Evolutionary conservation across 768 basidiomycete genomes (phyloP).

Genomic region (Lentinula aciculospora): DNA sequence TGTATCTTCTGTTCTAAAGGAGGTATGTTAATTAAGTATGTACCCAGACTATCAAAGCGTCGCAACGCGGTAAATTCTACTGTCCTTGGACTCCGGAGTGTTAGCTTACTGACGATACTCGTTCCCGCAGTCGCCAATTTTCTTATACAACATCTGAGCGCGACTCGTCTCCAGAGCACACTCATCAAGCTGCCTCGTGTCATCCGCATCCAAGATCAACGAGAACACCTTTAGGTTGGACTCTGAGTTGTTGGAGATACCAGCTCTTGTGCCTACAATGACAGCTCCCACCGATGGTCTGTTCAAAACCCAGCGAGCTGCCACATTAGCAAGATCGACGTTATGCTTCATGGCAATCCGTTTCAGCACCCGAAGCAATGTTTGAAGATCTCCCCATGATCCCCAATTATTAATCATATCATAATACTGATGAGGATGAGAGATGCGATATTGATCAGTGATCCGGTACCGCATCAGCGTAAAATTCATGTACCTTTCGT

Average conservation of each 20-base stretch:
- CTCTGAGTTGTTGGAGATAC: slow-evolving; percentile 48
- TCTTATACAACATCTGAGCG: slow-evolving; percentile 28
- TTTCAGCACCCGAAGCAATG: slow-evolving; percentile 38
- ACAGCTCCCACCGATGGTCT: slow-evolving; percentile 52
- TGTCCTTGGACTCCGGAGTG: too few relatives aligned
- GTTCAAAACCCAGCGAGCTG: slow-evolving; percentile 57
- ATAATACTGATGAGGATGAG: slow-evolving; percentile 35
- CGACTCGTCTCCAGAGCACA: slow-evolving; percentile 35
- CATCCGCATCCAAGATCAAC: slow-evolving; percentile 37
- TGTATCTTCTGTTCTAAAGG: too few relatives aligned
- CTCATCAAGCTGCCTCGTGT: slow-evolving; percentile 37
- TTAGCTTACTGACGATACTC: slow-evolving; percentile 30
- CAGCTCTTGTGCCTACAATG: slow-evolving; percentile 50
- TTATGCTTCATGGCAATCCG: slow-evolving; percentile 44
- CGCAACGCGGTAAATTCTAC: background rate
- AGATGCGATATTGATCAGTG: background rate
- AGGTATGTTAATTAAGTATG: too few relatives aligned
- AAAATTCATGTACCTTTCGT: slow-evolving; percentile 37
- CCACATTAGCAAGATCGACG: slow-evolving; percentile 51
- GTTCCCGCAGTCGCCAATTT: slow-evolving; percentile 54
- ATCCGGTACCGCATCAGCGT: background rate
- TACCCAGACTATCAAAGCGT: too few relatives aligned
- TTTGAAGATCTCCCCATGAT: slow-evolving; percentile 49
- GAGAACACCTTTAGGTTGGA: slow-evolving; percentile 45
- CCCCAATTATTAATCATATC: slow-evolving; percentile 56